Percentiles rank a stretch among this genome's conserved stretches.
phyloP scores from a whole-genome alignment of 2,329 filamentous ascomycete genomes.

The Neurospora sp. region DNA sequence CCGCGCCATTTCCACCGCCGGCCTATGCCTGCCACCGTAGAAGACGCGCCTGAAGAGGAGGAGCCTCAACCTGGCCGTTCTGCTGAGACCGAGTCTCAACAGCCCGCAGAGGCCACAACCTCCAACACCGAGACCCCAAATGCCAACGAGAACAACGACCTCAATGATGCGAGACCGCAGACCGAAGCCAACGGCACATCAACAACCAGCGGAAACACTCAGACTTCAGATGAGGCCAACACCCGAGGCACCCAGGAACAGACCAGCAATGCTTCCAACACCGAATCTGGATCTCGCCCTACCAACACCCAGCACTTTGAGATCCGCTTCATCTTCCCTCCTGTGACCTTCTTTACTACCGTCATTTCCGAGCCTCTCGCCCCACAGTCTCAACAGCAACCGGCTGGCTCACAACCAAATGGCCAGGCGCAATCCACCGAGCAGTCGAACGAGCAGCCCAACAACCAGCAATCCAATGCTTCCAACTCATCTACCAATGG shows the following conservation, averaged over 20 bases:
- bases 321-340: slow-evolving; percentile 4
- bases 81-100: background rate
- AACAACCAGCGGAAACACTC: background rate
- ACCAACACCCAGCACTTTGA: background rate
- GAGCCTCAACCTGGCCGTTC: background rate
- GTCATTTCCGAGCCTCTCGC: slow-evolving; percentile 1
- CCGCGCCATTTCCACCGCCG: slow-evolving; percentile 13
- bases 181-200: background rate
- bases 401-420: background rate
- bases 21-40: background rate
- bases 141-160: background rate
- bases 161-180: background rate
- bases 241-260: background rate
- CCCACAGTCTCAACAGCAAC: background rate
- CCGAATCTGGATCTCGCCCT: background rate
- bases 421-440: background rate
- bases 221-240: background rate
- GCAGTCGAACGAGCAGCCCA: background rate
- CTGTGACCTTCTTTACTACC: slow-evolving; percentile 9
- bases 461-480: background rate
- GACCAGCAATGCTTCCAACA: too few relatives aligned
- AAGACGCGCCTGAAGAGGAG: background rate
- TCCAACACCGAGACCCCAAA: background rate
- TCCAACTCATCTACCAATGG: background rate
- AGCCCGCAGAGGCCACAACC: background rate